Evolutionary conservation across 2,329 filamentous ascomycete genomes (phyloP), one percentile per base, ranked within the genome.

Genomic region (Cladosporium sp.): DNA sequence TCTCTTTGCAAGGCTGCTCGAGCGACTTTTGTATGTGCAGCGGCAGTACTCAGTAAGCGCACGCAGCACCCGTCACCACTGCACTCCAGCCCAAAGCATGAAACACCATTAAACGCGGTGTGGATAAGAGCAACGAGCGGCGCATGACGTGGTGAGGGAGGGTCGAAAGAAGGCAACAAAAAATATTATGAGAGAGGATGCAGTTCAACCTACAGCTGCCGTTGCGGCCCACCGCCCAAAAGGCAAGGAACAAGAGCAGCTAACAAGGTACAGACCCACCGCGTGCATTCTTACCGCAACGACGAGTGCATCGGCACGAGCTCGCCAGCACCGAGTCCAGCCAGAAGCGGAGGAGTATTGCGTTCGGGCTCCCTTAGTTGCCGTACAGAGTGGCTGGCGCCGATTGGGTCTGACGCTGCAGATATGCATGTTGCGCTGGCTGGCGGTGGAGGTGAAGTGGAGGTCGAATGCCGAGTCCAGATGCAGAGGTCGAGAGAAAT

Each of bases 341-440:
- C 49, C 49, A 30, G 12, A 47, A 47, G 49, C 36, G 36, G 22
- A 42, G 25, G 22, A n/a, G 36, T 54, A 36, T 54, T 36, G 38
- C 51, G 39, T 36, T 38, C 51, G 34, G 51, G 14, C 22, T 30
- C 17, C 25, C 14, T 34, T 30, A 50, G 34, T 30, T 34, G 45
- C 45, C 14, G 51, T 38, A 40, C 15, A 17, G 9, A 7, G 51
- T 28, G 37, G 28, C 28, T 43, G 8, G 14, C 22, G 40, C 52
- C 52, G 52, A 55, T 55, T 55, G 52, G 52, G 52, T 40, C 52
- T 45, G 25, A 36, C 34, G 30, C 9, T 28, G 51, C 51, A 54
- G 37, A 40, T 39, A 54, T 55, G 52, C 52, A 55, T 55, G 52
- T 55, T 55, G 52, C 52, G 52, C 52, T 55, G 52, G 52, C 52